Conservation (phyloP, 352 stramenopile genomes). For the Globisporangium uncinulatum region DNA sequence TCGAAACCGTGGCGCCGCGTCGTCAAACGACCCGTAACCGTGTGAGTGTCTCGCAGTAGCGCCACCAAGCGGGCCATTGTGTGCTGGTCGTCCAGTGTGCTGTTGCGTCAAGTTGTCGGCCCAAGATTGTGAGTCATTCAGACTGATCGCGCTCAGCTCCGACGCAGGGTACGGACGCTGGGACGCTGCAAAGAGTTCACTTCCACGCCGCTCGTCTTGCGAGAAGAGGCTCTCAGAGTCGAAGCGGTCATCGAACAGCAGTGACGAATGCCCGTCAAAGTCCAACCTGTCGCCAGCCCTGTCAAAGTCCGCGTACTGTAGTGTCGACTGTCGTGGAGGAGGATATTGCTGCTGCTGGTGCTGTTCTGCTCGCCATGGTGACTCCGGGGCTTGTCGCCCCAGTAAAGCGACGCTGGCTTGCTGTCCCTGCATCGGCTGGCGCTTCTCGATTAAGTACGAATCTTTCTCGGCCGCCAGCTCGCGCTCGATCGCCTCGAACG, state of each 20-base stretch:
- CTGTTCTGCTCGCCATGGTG: background rate
- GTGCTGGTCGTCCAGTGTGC: background rate
- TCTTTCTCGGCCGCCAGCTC: conserved; percentile 60
- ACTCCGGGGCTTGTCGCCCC: background rate
- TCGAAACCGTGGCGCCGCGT: background rate
- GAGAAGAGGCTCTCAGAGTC: conserved; percentile 8
- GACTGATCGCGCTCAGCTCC: conserved; percentile 68
- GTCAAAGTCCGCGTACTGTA: background rate
- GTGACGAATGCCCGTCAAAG: conserved; percentile 30
- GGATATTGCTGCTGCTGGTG: background rate
- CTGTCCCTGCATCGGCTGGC: conserved; percentile 16
- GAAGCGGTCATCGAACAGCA: conserved; percentile 26
- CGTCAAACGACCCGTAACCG: conserved; percentile 5
- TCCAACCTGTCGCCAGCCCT: conserved; percentile 29
- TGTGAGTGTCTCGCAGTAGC: background rate
- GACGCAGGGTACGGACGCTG: conserved; percentile 19
- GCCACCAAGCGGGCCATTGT: background rate
- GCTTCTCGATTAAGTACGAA: conserved; percentile 40
- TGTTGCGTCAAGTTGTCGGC: conserved; percentile 44
- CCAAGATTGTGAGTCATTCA: conserved; percentile 80
- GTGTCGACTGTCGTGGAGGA: background rate
- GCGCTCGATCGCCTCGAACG: conserved; percentile 73
- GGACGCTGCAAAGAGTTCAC: conserved; percentile 14
- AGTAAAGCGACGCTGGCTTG: background rate
- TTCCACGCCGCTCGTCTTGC: conserved; percentile 10